Evolutionary conservation across 805 yeast species (phyloP), one percentile per base, ranked within the genome.

Genomic region (Tetrapisispora arboricola): DNA sequence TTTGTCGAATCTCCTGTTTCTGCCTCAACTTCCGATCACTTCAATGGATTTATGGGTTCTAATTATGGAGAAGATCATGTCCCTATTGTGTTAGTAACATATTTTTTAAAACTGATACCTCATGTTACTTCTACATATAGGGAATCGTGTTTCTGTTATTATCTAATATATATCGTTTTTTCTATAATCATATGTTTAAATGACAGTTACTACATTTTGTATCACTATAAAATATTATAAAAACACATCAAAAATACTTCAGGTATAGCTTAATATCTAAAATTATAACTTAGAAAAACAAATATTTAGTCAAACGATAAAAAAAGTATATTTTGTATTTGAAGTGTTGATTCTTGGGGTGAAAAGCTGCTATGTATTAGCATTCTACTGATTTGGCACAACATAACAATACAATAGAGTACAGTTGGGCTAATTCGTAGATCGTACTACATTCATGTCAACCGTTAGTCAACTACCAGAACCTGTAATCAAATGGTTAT

Each of bases 1-100:
- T n/a, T n/a, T n/a, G n/a, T n/a, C n/a, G n/a, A n/a, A n/a, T 15
- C 80, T 75, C 80, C 80, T 70, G 63, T 65, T 75, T 75, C 81
- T 75, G 81, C 78, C 78, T 67, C 78, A 66, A 54, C 49, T 67
- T 68, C 65, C 57, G 8, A 24, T 45, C 51, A 41, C 63, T 49
- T 49, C 71, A 54, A 64, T 73, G 62, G 77, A 68, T 61, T 63
- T 46, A 53, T 67, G 79, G 80, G 79, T 75, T 67, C 78, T 75
- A 54, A 49, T 68, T 59, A 66, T 60, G 80, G 81, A 75, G 81
- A 66, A 76, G 72, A 76, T 37, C 47, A 72, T 74, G 80, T 80
- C 66, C 25, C 41, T 47, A 38, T 44, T 49, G 46, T 55, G 63
- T 27, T 51, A 53, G 51, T 65, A 70, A 11, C 11, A 13, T 13